Evolutionary conservation across 257 asterid species (phyloP).

Genomic region (Lycium ferocissimum): DNA sequence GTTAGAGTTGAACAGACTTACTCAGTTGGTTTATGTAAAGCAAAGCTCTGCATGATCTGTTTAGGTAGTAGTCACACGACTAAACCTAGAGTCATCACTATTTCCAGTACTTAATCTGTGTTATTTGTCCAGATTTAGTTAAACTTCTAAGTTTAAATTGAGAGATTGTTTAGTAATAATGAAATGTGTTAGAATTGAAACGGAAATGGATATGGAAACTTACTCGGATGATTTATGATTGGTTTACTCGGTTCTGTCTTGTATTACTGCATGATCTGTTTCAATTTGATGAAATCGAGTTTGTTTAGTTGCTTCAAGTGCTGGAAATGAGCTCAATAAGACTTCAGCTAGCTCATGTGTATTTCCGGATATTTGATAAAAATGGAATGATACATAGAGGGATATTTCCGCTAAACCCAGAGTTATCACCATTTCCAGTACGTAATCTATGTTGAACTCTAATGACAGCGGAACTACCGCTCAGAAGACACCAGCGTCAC

Average conservation of each 20-base stretch:
- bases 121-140: slow-evolving; percentile 54
- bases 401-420: slow-evolving; percentile 64
- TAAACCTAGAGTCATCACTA: slow-evolving; percentile 71
- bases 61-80: slow-evolving; percentile 91
- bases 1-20: no score
- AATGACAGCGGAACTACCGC: no score
- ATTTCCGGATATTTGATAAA: slow-evolving; percentile 39
- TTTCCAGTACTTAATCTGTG: no score
- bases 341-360: no score
- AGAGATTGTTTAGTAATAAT: no score
- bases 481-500: no score
- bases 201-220: no score
- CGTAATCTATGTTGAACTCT: background rate
- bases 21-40: background rate
- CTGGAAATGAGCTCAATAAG: no score
- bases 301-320: no score
- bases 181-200: slow-evolving; percentile 57
- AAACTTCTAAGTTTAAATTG: background rate
- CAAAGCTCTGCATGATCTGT: background rate
- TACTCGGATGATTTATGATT: no score
- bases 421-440: slow-evolving; percentile 40
- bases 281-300: no score
- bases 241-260: no score
- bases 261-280: slow-evolving; percentile 46
- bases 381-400: background rate